phyloP scores from a whole-genome alignment of 2,329 filamentous ascomycete genomes.

The Trichoderma sp. region DNA sequence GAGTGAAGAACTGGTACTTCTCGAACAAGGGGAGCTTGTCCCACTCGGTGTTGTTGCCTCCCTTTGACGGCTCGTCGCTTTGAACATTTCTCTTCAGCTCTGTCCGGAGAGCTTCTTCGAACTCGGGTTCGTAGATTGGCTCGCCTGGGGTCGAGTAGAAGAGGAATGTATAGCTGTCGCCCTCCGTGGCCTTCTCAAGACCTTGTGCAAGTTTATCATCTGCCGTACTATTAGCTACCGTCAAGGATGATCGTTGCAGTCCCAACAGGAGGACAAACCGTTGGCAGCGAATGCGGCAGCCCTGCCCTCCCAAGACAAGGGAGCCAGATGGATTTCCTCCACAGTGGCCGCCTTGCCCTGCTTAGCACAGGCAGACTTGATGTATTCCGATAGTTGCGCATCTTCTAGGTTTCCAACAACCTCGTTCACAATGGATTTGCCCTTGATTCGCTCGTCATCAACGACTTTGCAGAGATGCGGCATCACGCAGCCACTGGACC shows the following conservation, averaged over 20 bases:
- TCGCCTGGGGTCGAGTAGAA: conserved; percentile 64
- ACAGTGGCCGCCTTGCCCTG: conserved; percentile 39
- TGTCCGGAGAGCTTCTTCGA: conserved; percentile 61
- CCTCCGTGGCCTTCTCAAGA: conserved; percentile 38
- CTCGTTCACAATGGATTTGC: conserved; percentile 52
- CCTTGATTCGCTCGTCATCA: conserved; percentile 34
- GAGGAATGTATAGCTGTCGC: conserved; percentile 67
- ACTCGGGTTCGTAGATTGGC: conserved; percentile 62
- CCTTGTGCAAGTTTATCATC: conserved; percentile 51
- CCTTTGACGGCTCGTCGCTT: conserved; percentile 31
- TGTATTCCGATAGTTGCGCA: conserved; percentile 41
- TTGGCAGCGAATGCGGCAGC: conserved; percentile 47
- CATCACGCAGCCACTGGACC: conserved; percentile 48
- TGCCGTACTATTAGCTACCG: conserved; percentile 24
- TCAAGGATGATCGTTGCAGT: background rate
- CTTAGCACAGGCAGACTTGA: conserved; percentile 46
- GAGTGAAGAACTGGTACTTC: conserved; percentile 91
- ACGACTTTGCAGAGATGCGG: conserved; percentile 49
- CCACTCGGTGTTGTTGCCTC: conserved; percentile 39
- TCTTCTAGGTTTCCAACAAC: conserved; percentile 51
- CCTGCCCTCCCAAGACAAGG: conserved; percentile 40
- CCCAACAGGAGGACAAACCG: conserved; percentile 29
- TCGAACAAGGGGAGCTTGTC: conserved; percentile 67
- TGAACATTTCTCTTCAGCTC: conserved; percentile 66
- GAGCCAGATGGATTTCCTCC: conserved; percentile 40